A percentile compares a stretch with the other conserved stretches of the same genome.
Evolutionary conservation across 495 filamentous ascomycete species (phyloP).

Genomic region (Talaromyces liani): DNA sequence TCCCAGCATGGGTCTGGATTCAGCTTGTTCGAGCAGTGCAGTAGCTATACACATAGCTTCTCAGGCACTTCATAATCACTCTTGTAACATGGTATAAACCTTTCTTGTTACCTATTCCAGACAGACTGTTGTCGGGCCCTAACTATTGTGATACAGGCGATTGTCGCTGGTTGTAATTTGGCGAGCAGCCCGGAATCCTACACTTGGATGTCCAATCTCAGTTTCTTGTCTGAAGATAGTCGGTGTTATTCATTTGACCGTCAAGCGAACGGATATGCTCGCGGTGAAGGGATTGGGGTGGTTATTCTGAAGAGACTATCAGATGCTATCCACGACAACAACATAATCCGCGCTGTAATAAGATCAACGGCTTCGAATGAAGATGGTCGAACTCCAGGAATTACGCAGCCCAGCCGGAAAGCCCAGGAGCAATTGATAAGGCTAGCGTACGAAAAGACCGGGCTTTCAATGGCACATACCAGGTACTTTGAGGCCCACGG

Average conservation of each 20-base stretch:
- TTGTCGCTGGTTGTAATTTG: constrained; percentile 19
- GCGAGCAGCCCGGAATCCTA: constrained; percentile 17
- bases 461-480: constrained; percentile 18
- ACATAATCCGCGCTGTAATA: constrained; percentile 28
- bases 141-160: constrained; percentile 8
- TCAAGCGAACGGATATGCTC: constrained; percentile 21
- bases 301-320: constrained; percentile 25
- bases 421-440: constrained; percentile 22
- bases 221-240: constrained; percentile 27
- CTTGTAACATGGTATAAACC: background rate
- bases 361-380: constrained; percentile 20
- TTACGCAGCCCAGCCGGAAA: constrained; percentile 27
- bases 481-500: constrained; percentile 39
- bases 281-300: constrained; percentile 26
- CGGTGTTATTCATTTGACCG: constrained; percentile 34
- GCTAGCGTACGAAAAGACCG: constrained; percentile 21
- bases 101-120: too few species aligned
- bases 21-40: background rate
- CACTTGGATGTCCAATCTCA: constrained; percentile 17
- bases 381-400: constrained; percentile 27
- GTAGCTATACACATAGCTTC: background rate
- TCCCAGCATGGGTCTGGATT: constrained; percentile 19
- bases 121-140: too few species aligned
- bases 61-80: background rate
- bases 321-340: constrained; percentile 21